Base-by-base conservation (phyloP, 1,284 basidiomycete species). In the Naganishia liquefaciens region DNA sequence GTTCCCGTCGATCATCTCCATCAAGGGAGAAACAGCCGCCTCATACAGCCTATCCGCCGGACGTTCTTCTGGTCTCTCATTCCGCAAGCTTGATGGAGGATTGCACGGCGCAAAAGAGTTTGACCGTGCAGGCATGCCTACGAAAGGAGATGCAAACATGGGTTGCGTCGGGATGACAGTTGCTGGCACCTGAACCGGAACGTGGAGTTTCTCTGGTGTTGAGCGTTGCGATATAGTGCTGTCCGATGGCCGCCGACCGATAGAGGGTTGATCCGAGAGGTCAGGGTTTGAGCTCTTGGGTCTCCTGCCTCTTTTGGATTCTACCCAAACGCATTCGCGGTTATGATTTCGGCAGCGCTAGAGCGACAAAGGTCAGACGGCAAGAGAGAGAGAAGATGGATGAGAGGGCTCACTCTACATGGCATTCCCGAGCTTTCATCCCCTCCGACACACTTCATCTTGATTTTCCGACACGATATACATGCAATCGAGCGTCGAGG, bases 381-480 rank as follows among this genome's bases (percentile, higher is more conserved):
- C 5, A n/a, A 19, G n/a, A 49, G 21, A 15, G 13, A 11, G 13
- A 19, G 2, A 25, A 10, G 5, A 43, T 21, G 46, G 15, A 5
- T 1, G 21, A 60, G n/a, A n/a, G n/a, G n/a, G n/a, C 57, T 50
- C 39, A 60, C 57, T 23, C 57, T 60, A 10, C 57, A 60, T 28
- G 57, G 57, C 46, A 60, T 37, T 9, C 57, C 57, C n/a, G 57
- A 25, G 50, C 46, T 39, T 25, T 60, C 57, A 17, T 60, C 57
- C 19, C 57, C 57, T 37, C 57, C 57, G 5, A 60, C 57, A 30
- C 57, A 60, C 39, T 60, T 60, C 57, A 60, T 60, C 57, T 60
- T 60, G 57, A 60, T 60, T 49, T 60, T 60, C 47, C 57, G 57
- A 60, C 57, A 60, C 37, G 57, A 60, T 49, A 60, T 60, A 39